A percentile compares a stretch with the other conserved stretches of the same genome.
Conservation (phyloP, 2,329 filamentous ascomycete genomes). For the Colletotrichum melonis region DNA sequence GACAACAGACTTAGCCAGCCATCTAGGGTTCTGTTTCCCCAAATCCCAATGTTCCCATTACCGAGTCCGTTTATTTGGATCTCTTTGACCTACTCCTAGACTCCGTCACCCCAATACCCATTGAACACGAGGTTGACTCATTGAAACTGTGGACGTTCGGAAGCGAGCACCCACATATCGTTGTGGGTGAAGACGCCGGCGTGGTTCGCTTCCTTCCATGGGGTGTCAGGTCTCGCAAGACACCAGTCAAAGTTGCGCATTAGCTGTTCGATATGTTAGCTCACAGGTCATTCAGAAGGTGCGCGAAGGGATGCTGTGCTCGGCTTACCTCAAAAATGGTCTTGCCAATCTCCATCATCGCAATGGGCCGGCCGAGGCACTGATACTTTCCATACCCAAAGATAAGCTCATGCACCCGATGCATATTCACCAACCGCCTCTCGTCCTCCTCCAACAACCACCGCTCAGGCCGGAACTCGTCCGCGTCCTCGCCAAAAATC, state of each 20-base stretch:
- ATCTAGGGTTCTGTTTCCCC: background rate
- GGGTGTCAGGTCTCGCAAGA: slow-evolving; percentile 31
- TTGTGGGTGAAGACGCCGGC: slow-evolving; percentile 26
- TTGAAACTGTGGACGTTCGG: slow-evolving; percentile 4
- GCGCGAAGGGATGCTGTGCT: background rate
- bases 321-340: slow-evolving; percentile 57
- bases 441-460: slow-evolving; percentile 60
- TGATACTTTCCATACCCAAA: slow-evolving; percentile 58
- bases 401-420: slow-evolving; percentile 51
- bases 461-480: slow-evolving; percentile 67
- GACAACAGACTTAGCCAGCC: background rate
- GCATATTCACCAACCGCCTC: slow-evolving; percentile 47
- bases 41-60: background rate
- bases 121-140: background rate
- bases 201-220: slow-evolving; percentile 33
- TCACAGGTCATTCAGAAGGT: background rate
- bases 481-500: slow-evolving; percentile 67
- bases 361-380: slow-evolving; percentile 60
- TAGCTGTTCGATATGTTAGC: slow-evolving; percentile 1
- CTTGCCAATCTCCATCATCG: slow-evolving; percentile 61
- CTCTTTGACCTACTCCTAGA: background rate
- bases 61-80: background rate
- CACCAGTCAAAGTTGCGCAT: slow-evolving; percentile 37
- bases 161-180: slow-evolving; percentile 35
- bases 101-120: background rate